These are phyloP conservation scores for Bipolaris oryzae DNA, from an alignment of 2,329 filamentous ascomycete species.

Conservation along the genomic window DNA sequence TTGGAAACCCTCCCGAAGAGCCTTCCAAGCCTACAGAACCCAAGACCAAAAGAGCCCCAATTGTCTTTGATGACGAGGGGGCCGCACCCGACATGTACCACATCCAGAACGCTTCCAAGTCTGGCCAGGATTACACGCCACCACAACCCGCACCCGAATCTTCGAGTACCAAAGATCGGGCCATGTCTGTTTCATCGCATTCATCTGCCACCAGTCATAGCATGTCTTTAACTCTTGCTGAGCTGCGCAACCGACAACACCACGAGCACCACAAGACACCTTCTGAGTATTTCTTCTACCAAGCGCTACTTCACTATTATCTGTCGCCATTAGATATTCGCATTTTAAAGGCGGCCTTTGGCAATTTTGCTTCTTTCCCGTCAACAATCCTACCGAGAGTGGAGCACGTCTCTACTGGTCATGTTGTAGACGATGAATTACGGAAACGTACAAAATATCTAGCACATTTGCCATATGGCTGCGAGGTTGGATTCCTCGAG, in stretches of 20 bases:
- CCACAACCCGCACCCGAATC: constrained; percentile 15
- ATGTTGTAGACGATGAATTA: constrained; percentile 83
- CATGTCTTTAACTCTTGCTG: constrained; percentile 52
- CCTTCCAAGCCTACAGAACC: constrained; percentile 58
- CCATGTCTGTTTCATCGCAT: constrained; percentile 40
- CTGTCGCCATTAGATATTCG: constrained; percentile 89
- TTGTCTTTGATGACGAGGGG: constrained; percentile 57
- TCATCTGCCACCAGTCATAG: constrained; percentile 38
- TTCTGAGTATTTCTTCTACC: constrained; percentile 82
- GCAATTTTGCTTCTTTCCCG: constrained; percentile 80
- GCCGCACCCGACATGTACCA: constrained; percentile 60
- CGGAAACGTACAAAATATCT: constrained; percentile 87
- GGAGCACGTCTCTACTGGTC: constrained; percentile 86
- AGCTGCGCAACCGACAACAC: constrained; percentile 53
- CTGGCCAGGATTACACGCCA: constrained; percentile 49
- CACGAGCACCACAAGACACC: constrained; percentile 54
- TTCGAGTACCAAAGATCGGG: constrained; percentile 19
- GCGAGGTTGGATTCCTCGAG: constrained; percentile 87
- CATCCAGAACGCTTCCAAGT: constrained; percentile 55
- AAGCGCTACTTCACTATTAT: constrained; percentile 84
- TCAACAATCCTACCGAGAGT: constrained; percentile 85
- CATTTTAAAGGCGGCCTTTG: constrained; percentile 88
- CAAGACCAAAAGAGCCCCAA: constrained; percentile 55
- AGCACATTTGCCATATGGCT: constrained; percentile 85
- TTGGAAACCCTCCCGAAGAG: constrained; percentile 67